Evolutionary conservation across 306 rosid species (phyloP).

Genomic region (Citrullus colocynthis): DNA sequence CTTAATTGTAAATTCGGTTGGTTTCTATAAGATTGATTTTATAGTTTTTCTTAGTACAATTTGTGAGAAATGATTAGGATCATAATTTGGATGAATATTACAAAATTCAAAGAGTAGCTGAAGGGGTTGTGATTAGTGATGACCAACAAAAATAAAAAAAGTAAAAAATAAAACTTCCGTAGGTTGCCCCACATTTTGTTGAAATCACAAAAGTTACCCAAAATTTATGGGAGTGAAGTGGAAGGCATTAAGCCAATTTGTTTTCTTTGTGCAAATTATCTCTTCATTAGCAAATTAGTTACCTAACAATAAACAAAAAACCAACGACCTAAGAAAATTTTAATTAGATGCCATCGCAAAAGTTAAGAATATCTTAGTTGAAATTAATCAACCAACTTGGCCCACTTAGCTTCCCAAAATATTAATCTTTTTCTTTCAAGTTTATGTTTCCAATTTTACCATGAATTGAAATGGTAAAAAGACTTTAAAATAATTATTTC

Average conservation of each 20-base stretch:
- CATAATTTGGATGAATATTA: not conserved
- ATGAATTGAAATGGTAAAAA: no score
- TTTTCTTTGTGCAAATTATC: not conserved
- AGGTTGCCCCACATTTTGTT: not conserved
- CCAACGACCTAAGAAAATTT: no score
- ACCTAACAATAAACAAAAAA: not conserved
- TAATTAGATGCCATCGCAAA: not conserved
- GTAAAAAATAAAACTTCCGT: not conserved
- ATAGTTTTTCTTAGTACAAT: not conserved
- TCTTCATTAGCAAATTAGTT: not conserved
- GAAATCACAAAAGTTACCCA: not conserved
- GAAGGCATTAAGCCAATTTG: not conserved
- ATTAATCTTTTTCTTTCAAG: no score
- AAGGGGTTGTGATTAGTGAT: not conserved
- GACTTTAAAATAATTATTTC: no score
- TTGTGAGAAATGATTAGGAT: not conserved
- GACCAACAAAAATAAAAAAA: not conserved
- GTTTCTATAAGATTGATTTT: not conserved
- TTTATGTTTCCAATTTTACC: no score
- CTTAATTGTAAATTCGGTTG: no score
- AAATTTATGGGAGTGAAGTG: not conserved
- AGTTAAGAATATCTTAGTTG: not conserved
- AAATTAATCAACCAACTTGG: not conserved
- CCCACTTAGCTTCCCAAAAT: not conserved
- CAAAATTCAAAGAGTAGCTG: not conserved